A percentile compares a stretch with the other conserved stretches of the same genome.
These are phyloP conservation scores for Globisporangium acanthophoron DNA, from an alignment of 352 stramenopile species.

Conservation along the genomic window DNA sequence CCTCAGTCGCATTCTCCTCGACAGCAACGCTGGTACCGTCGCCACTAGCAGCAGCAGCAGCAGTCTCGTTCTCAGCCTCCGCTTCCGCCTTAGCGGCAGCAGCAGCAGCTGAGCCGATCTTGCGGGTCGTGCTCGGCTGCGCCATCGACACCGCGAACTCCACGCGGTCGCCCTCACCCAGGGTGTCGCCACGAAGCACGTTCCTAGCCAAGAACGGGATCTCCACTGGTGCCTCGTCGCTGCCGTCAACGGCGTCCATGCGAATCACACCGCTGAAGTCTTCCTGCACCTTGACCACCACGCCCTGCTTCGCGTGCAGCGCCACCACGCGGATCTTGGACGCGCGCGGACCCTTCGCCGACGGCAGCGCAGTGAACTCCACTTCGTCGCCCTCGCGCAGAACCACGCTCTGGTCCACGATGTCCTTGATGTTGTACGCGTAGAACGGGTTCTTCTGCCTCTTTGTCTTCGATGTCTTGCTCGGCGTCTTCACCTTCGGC, in stretches of 20 bases:
- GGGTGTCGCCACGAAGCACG: conserved; percentile 54
- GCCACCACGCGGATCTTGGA: conserved; percentile 46
- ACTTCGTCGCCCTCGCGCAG: conserved; percentile 71
- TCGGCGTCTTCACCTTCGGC: conserved; percentile 10
- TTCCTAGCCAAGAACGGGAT: conserved; percentile 39
- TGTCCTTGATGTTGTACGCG: conserved; percentile 66
- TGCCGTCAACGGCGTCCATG: conserved; percentile 21
- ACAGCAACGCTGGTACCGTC: neutral
- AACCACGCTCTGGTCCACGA: conserved; percentile 43
- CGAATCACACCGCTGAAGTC: conserved; percentile 54
- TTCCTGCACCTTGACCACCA: conserved; percentile 42
- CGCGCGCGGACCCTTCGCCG: conserved; percentile 42
- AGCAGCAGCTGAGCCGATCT: conserved; percentile 17
- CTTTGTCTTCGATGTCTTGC: neutral
- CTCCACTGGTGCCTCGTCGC: conserved; percentile 17
- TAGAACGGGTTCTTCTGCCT: conserved; percentile 18
- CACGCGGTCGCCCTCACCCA: conserved; percentile 64
- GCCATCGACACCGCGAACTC: conserved; percentile 50
- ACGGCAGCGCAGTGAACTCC: conserved; percentile 47
- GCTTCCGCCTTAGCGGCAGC: conserved; percentile 11
- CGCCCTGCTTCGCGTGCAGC: conserved; percentile 51
- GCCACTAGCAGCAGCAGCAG: neutral
- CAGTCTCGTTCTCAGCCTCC: conserved; percentile 5
- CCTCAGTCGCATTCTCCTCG: neutral
- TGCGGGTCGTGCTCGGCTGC: conserved; percentile 27